Conservation (phyloP, 2,329 filamentous ascomycete genomes). For the Aspergillus sp. region DNA sequence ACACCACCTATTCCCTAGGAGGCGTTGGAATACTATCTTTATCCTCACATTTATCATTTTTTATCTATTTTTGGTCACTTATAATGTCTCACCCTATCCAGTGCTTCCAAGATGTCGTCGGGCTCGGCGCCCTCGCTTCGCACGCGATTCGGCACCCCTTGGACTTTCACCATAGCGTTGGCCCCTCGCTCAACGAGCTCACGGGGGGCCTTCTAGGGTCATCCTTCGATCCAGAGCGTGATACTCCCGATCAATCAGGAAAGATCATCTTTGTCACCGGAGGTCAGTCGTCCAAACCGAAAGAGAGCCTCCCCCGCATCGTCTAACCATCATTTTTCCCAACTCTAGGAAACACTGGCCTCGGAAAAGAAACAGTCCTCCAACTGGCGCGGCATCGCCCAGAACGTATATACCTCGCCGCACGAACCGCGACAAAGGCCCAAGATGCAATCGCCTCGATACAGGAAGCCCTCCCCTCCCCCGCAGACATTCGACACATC, state of each 20-base stretch:
- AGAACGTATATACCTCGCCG: constrained; percentile 56
- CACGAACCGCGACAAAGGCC: constrained; percentile 46
- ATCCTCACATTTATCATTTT: not conserved
- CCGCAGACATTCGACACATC: constrained; percentile 45
- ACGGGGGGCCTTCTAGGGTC: constrained; percentile 34
- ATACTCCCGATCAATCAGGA: constrained; percentile 47
- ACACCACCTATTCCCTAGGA: not conserved
- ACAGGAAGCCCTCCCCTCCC: constrained; percentile 30
- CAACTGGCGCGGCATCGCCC: constrained; percentile 54
- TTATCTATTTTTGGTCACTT: not conserved
- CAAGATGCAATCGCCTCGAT: constrained; percentile 47
- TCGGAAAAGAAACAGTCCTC: constrained; percentile 49
- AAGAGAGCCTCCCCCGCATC: not conserved
- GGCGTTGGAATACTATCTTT: not conserved
- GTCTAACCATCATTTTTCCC: not conserved
- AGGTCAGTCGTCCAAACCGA: constrained; percentile 31
- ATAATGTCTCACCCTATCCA: constrained; percentile 1
- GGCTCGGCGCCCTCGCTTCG: not conserved
- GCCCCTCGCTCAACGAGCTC: constrained; percentile 36
- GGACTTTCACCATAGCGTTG: constrained; percentile 31
- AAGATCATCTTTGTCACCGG: constrained; percentile 56
- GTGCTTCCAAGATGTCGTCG: constrained; percentile 7
- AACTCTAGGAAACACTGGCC: constrained; percentile 44
- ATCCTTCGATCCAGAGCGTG: constrained; percentile 44
- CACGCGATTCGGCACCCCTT: constrained; percentile 27